Percentiles rank a stretch among this genome's conserved stretches.
Conservation (phyloP, 2,329 filamentous ascomycete species). For the Pseudopyrenochaeta lycopersici region DNA sequence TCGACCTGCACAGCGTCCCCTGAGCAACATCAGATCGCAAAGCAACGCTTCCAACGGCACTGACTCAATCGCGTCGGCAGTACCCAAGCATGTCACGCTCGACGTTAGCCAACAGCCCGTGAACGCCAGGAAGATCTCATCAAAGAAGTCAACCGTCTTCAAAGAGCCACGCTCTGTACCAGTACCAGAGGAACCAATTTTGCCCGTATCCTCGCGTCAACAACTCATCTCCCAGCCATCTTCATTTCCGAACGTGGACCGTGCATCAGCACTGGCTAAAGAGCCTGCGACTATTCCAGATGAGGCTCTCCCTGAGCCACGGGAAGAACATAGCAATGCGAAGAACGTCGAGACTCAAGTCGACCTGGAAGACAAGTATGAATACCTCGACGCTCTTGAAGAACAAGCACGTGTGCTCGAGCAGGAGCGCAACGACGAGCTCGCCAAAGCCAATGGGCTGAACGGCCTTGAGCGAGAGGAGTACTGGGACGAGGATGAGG, state of each 20-base stretch:
- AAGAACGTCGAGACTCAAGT: constrained; percentile 14
- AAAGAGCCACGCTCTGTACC: constrained; percentile 54
- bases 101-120: constrained; percentile 43
- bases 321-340: constrained; percentile 20
- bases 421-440: constrained; percentile 47
- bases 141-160: constrained; percentile 65
- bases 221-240: constrained; percentile 29
- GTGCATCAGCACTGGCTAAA: constrained; percentile 25
- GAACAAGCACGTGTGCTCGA: constrained; percentile 47
- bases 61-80: constrained; percentile 24
- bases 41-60: constrained; percentile 22
- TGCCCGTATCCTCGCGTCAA: constrained; percentile 30
- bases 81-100: constrained; percentile 31
- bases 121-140: constrained; percentile 57
- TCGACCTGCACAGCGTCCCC: constrained; percentile 70
- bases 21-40: constrained; percentile 42
- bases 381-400: constrained; percentile 50
- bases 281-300: constrained; percentile 25
- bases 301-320: constrained; percentile 17
- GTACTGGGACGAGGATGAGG: constrained; percentile 76
- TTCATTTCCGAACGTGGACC: constrained; percentile 33
- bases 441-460: constrained; percentile 36
- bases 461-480: constrained; percentile 66
- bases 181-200: constrained; percentile 19
- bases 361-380: constrained; percentile 38